phyloP scores from a whole-genome alignment of 108 stramenopile species.

The Seminavis robusta region DNA sequence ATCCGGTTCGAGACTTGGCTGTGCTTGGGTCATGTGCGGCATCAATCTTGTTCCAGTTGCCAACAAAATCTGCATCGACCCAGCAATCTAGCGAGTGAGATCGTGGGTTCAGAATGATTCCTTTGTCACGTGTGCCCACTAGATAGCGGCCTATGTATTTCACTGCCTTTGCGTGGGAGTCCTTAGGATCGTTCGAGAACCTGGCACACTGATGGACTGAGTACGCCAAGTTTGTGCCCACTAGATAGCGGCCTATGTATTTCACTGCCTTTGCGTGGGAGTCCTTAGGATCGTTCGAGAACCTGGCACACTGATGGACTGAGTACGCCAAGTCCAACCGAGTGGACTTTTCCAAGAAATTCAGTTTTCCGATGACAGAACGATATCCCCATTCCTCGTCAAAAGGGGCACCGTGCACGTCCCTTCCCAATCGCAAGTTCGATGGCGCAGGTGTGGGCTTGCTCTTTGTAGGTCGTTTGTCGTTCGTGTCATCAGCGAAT shows the following conservation, averaged over 20 bases:
- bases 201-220: conserved; percentile 32
- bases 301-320: conserved; percentile 22
- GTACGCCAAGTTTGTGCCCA: conserved; percentile 13
- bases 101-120: conserved; percentile 21
- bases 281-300: conserved; percentile 13
- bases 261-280: conserved; percentile 20
- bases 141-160: conserved; percentile 37
- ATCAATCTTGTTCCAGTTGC: conserved; percentile 10
- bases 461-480: conserved; percentile 1
- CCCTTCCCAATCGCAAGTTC: not conserved
- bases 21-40: no score
- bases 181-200: conserved; percentile 16
- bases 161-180: conserved; percentile 24
- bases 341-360: conserved; percentile 28
- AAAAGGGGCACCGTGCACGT: not conserved
- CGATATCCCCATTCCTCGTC: conserved; percentile 22
- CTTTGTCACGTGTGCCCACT: conserved; percentile 17
- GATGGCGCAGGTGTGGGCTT: conserved; percentile 7
- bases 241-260: conserved; percentile 18
- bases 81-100: conserved; percentile 18
- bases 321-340: conserved; percentile 20
- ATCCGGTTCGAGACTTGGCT: conserved; percentile 10
- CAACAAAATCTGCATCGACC: conserved; percentile 42
- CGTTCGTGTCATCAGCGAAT: not conserved
- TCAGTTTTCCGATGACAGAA: conserved; percentile 26